Evolutionary conservation across 192 early-diverging fungal species (phyloP), one percentile per base, ranked within the genome.

Genomic region (Coemansia sp.): DNA sequence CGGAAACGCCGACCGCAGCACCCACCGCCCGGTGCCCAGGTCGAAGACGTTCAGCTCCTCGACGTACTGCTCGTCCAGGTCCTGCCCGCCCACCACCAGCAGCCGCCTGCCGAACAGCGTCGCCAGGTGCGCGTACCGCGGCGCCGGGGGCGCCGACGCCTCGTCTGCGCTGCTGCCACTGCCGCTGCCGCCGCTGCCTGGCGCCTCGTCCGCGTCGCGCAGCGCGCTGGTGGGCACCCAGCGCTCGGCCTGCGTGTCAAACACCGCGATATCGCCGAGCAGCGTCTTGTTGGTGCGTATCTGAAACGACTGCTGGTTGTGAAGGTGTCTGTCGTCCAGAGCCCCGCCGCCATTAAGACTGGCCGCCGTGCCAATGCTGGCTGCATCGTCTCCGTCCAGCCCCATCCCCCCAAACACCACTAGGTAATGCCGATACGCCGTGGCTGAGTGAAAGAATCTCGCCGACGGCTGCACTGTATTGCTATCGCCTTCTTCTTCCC

Each of bases 321-420:
- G 62, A 2, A 2, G 51, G 27, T 1, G 11, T 3, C 56, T 5
- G 68, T 74, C 76, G 41, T 77, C 75, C 40, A 68, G 68, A 27
- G 67, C 64, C 35, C 62, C 58, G n/a, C 24, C 63, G n/a, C 24
- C 63, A 6, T 49, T 39, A 27, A 39, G 32, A 53, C 62, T 47
- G 63, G 31, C 57, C 17, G 31, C 57, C 17, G 17, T 41, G 29
- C 27, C 41, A 37, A 69, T 60, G 24, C 62, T 64, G 15, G 51
- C 58, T 0, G 79, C 64, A 22, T 38, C 47, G 60, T 79, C 76
- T 4, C 64, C 40, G 29, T 77, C 77, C 31, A 84, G 85, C 6
- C 92, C 91, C 92, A 94, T 94, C 7, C 92, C 92, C 38, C 92
- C 92, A 83, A 92, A 94, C 31, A 90, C 84, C 7, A 92, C 74